phyloP scores from a whole-genome alignment of 345 rosid genomes.

The Melaleuca alternifolia region DNA sequence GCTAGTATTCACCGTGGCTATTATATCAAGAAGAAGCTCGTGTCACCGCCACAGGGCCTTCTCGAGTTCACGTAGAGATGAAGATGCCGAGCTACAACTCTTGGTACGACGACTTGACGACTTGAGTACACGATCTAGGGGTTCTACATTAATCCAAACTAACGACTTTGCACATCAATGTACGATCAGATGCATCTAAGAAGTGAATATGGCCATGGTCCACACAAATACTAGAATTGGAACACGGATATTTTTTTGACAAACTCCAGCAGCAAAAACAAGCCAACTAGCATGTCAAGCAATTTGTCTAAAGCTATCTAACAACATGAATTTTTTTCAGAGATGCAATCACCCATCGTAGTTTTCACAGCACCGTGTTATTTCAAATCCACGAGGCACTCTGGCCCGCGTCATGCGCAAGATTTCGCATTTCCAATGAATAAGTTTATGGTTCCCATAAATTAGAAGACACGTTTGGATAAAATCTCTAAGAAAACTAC shows the following conservation, averaged over 20 bases:
- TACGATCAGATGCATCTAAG: neutral
- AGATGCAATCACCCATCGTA: neutral
- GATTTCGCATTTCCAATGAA: constrained; percentile 12
- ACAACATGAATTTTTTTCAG: neutral
- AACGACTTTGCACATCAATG: neutral
- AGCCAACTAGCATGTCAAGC: neutral
- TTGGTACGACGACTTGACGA: neutral
- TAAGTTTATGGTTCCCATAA: constrained; percentile 4
- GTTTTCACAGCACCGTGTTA: neutral
- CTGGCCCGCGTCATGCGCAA: neutral
- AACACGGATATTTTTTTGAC: neutral
- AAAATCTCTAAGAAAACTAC: constrained; percentile 26
- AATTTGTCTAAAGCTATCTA: neutral
- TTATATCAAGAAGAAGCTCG: neutral
- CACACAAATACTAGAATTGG: neutral
- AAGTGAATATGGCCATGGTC: neutral
- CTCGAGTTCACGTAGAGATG: neutral
- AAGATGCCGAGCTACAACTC: neutral
- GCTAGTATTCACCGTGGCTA: neutral
- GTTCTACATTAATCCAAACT: neutral
- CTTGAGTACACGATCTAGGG: neutral
- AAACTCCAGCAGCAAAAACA: neutral
- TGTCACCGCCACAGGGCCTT: neutral
- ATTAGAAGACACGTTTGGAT: constrained; percentile 22
- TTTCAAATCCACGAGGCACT: constrained; percentile 1